Base-by-base conservation (phyloP, 345 rosid genomes). In the Linum tenue region DNA sequence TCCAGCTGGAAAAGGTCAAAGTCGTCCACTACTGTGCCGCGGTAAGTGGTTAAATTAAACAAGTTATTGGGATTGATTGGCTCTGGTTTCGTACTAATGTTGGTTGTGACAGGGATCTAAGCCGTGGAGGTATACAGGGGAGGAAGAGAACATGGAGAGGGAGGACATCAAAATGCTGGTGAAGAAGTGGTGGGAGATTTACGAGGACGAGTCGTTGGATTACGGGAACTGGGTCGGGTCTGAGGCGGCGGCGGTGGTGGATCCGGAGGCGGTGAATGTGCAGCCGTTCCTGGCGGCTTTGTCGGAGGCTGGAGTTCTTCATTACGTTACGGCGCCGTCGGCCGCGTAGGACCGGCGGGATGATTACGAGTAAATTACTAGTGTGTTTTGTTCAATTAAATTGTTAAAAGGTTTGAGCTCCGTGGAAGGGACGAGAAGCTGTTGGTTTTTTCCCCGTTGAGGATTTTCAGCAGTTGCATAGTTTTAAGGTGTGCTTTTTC, bases 241-340 rank as follows among this genome's bases (percentile, higher is more conserved):
- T 15, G 3, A 0, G 31, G 12, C 63, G 10, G 35, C 39, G 1
- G 59, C 36, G 3, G 70, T 39, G 0, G 69, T 6, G 0, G 68
- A 4, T 58, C 37, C 73, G 0, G 80, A 74, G 62, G 64, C 74
- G 1, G 70, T 72, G 9, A 69, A 38, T 37, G 11, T 59, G 61
- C 60, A 65, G 63, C 79, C 77, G 48, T 66, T 82, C 65, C 68
- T 75, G 69, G 72, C 71, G 38, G 95, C 96, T 1, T 75, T 92
- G 4, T 72, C 86, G 1, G 88, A 86, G 67, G 87, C 80, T 1
- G 84, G 80, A 0, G 78, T 36, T 10, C 80, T 81, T 15, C 77
- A 82, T 40, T 82, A 75, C 59, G 75, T 87, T 17, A 60, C 85
- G 0, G 89, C 91, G n/a, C 95, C 97, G 3, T 84, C 97, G 0